Evolutionary conservation across 169 alveolate species (phyloP).

Genomic region (Cryptosporidium viatorum): DNA sequence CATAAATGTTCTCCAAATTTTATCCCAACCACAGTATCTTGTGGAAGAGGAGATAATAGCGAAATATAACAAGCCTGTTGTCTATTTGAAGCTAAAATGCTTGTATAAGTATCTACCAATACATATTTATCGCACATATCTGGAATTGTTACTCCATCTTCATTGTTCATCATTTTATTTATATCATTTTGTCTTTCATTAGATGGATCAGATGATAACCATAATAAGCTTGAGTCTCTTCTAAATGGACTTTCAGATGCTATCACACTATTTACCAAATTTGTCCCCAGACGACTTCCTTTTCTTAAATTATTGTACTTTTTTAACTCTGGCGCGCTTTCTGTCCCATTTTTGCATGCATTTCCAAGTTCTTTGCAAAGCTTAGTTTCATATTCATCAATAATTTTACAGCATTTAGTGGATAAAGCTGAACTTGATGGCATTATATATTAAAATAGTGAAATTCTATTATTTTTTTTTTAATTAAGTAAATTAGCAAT

Average conservation of each 20-base stretch:
- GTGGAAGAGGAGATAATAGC: slow-evolving; percentile 26
- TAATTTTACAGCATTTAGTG: slow-evolving; percentile 44
- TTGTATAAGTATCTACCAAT: slow-evolving; percentile 45
- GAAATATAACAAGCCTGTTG: slow-evolving; percentile 54
- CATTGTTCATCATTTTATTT: not conserved
- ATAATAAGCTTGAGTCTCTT: slow-evolving; percentile 44
- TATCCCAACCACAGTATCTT: slow-evolving; percentile 52
- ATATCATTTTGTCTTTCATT: not conserved
- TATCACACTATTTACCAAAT: slow-evolving; percentile 11
- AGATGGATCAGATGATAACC: slow-evolving; percentile 18
- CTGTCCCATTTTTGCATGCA: not conserved
- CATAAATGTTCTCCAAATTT: slow-evolving; percentile 64
- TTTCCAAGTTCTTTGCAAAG: not conserved
- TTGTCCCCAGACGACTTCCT: not conserved
- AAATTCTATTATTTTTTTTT: not conserved
- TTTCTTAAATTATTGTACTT: slow-evolving; percentile 8
- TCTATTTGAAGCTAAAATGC: slow-evolving; percentile 32
- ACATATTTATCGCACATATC: slow-evolving; percentile 51
- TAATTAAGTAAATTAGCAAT: not conserved
- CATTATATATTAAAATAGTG: not conserved
- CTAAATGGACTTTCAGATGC: slow-evolving; percentile 37
- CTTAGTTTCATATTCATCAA: slow-evolving; percentile 28
- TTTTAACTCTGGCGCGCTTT: not conserved
- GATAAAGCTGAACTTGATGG: slow-evolving; percentile 9
- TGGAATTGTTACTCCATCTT: slow-evolving; percentile 13